Evolutionary conservation across 148 eudicot species (phyloP), one percentile per base, ranked within the genome.

Genomic region (Persicaria tinctoria): DNA sequence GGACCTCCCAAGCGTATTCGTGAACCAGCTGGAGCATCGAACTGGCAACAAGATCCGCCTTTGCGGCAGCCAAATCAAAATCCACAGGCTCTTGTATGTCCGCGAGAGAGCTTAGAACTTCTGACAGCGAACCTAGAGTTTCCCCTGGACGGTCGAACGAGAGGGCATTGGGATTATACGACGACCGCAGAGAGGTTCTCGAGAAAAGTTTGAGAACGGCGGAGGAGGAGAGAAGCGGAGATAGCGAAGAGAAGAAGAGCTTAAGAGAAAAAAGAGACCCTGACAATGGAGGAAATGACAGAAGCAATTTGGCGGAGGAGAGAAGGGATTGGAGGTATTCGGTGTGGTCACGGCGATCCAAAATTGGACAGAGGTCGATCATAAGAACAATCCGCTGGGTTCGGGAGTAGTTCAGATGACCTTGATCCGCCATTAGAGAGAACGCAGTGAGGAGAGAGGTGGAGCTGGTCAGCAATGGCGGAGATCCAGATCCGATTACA

Each of bases 221-320:
- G 57, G 92, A 84, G 3, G 87, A 81, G 6, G 93, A 90, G 8
- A 84, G 90, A 41, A 88, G 81, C 38, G 96, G 96, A 8, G 96
- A 87, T 20, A 85, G 88, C 56, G 94, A 85, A 18, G 97, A 91
- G 80, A 88, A 85, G 87, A 91, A 89, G 81, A 93, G 76, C 76
- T 85, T 89, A 84, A 82, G 86, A 68, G 98, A 78, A 78, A 83
- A 90, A 27, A 90, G 96, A 8, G 90, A 87, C n/a, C 63, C 48
- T 0, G 89, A 81, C 75, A 90, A 87, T 9, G 90, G 79, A 3
- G 85, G 76, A 77, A 88, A 87, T 3, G 76, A 72, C 76, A 86
- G 83, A 51, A 88, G 84, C 79, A 59, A 79, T 6, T 44, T 60
- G 23, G 86, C 48, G 50, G 84, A 57, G 64, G 85, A 8, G 74